A percentile compares a stretch with the other conserved stretches of the same genome.
phyloP scores from a whole-genome alignment of 1,139 yeast species.

The Taphrina flavorubra region DNA sequence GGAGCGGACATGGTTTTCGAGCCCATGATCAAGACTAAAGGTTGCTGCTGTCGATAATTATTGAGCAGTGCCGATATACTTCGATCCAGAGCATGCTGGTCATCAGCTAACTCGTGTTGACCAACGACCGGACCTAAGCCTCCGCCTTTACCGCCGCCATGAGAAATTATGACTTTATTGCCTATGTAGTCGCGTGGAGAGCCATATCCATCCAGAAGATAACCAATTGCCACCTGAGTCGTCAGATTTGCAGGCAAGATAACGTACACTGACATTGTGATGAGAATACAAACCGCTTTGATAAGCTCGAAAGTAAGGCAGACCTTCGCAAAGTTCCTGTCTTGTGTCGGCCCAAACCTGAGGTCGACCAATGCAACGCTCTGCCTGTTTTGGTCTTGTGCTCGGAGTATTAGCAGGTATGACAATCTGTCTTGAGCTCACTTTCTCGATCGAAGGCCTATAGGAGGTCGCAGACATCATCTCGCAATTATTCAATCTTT shows the following conservation, averaged over 20 bases:
- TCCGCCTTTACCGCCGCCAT: slow-evolving; percentile 27
- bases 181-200: slow-evolving; percentile 37
- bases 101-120: slow-evolving; percentile 8
- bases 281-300: slow-evolving; percentile 21
- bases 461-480: background rate
- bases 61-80: slow-evolving; percentile 31
- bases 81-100: slow-evolving; percentile 10
- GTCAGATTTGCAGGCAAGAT: background rate
- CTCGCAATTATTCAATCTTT: no score
- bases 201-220: slow-evolving; percentile 38
- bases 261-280: background rate
- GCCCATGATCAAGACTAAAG: slow-evolving; percentile 39
- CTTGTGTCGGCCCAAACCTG: slow-evolving; percentile 26
- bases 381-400: no score
- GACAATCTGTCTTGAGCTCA: no score
- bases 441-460: no score
- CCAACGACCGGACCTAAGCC: background rate
- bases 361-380: background rate
- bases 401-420: no score
- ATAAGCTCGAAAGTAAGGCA: slow-evolving; percentile 36
- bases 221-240: slow-evolving; percentile 35
- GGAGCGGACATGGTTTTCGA: slow-evolving; percentile 24
- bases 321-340: slow-evolving; percentile 42
- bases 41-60: slow-evolving; percentile 21
- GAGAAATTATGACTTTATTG: slow-evolving; percentile 27